These are phyloP conservation scores for Carex myosuroides DNA, from an alignment of 176 grass and related monocot genomes.

Conservation along the genomic window DNA sequence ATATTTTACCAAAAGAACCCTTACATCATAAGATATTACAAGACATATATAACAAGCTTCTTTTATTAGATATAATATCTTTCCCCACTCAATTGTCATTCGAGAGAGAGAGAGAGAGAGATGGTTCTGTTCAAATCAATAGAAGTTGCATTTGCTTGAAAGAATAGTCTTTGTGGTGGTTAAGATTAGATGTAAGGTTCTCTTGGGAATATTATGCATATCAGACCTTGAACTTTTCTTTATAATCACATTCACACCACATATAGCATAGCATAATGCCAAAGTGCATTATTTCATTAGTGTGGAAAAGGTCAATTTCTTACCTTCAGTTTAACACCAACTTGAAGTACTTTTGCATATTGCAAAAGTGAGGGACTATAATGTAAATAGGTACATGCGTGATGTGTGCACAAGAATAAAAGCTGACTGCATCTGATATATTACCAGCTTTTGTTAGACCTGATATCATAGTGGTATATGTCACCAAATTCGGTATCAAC, in stretches of 20 bases:
- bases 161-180: no score
- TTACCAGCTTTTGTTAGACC: conserved; percentile 82
- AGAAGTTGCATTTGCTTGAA: conserved; percentile 15
- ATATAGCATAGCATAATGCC: background rate
- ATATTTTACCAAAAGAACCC: no score
- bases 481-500: conserved; percentile 62
- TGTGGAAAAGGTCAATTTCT: background rate
- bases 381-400: no score
- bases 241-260: background rate
- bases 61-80: background rate
- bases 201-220: conserved; percentile 1
- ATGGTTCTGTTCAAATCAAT: background rate
- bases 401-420: background rate
- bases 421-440: conserved; percentile 57
- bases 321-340: no score
- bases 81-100: background rate
- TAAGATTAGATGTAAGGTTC: conserved; percentile 9
- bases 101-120: background rate
- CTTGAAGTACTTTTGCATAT: no score
- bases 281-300: background rate
- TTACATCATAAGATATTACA: no score
- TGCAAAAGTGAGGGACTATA: no score
- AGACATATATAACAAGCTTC: background rate
- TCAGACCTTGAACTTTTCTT: background rate
- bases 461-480: conserved; percentile 91